phyloP scores from a whole-genome alignment of 257 asterid genomes.

The Solanum acaule region DNA sequence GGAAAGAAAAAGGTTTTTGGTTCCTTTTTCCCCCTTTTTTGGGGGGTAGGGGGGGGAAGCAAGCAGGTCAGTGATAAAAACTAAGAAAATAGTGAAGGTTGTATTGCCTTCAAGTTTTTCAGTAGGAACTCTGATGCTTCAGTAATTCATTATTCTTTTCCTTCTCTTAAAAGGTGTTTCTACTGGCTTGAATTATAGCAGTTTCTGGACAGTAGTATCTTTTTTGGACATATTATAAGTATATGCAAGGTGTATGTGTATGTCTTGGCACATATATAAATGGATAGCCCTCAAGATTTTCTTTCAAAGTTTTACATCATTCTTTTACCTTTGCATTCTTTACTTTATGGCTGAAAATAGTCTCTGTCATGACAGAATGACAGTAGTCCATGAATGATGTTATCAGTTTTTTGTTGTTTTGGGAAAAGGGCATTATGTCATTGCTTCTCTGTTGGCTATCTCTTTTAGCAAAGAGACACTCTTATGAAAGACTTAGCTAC shows the following conservation, averaged over 20 bases:
- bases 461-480: background rate
- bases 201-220: constrained; percentile 11
- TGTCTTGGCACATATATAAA: constrained; percentile 32
- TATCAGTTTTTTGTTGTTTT: background rate
- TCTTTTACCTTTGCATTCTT: constrained; percentile 6
- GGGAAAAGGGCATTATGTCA: background rate
- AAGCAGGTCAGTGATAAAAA: constrained; percentile 4
- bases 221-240: constrained; percentile 32
- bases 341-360: background rate
- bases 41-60: background rate
- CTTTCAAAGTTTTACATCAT: background rate
- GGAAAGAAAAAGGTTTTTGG: background rate
- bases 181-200: constrained; percentile 8
- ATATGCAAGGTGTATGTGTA: constrained; percentile 38
- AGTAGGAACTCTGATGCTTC: background rate
- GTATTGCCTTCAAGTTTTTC: background rate
- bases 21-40: background rate
- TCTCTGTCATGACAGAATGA: background rate
- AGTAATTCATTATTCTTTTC: constrained; percentile 19
- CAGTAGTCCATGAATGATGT: background rate
- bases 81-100: background rate
- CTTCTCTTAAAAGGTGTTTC: constrained; percentile 17
- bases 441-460: background rate
- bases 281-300: constrained; percentile 23
- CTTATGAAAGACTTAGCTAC: background rate